Base-by-base conservation (phyloP, 345 rosid genomes). In the Eucalyptus curtisii region DNA sequence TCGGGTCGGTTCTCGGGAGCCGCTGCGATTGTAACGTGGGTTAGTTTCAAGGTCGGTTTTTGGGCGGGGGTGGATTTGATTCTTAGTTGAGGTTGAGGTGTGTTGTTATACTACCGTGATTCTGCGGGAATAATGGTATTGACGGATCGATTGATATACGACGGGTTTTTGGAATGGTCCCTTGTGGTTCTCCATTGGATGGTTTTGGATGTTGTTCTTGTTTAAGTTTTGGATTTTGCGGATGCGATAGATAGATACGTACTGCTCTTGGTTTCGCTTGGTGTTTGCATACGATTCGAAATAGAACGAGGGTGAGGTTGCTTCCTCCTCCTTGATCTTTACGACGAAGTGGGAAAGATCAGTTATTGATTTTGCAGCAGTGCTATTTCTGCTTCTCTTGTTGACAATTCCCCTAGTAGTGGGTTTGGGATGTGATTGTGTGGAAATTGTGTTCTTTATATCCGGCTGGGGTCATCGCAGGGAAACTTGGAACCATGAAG, bases 401-500 rank as follows among this genome's bases (percentile, higher is more conserved):
- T 40, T 11, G 47, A 76, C 16, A 40, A 40, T 76, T 3, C 13
- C 47, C 30, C 47, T 76, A 76, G 4, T 6, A 42, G 84, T 40
- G 25, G 14, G 84, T 76, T 42, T 76, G 84, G 84, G 0, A 40
- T 11, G 47, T 22, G 84, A 40, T 40, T 40, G 12, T 6, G 5
- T 1, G 84, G 15, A 76, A 76, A 20, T 76, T 40, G 47, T 20
- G 84, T 40, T 76, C 47, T 76, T 76, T 22, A 20, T 22, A 40
- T 2, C 14, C 45, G 2, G 81, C 24, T 0, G 45, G 81, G 81
- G 25, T 37, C 81, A 0, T 11, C 3, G 44, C 44, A 9, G 17
- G 25, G 1, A 33, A 68, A 68, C 80, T 68, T 10, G 81, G 25
- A 71, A 71, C 81, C 27, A 71, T 17, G 2, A 68, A 31, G 81